A percentile compares a stretch with the other conserved stretches of the same genome.
phyloP scores from a whole-genome alignment of 2,329 filamentous ascomycete species.

The Talaromyces piceae region DNA sequence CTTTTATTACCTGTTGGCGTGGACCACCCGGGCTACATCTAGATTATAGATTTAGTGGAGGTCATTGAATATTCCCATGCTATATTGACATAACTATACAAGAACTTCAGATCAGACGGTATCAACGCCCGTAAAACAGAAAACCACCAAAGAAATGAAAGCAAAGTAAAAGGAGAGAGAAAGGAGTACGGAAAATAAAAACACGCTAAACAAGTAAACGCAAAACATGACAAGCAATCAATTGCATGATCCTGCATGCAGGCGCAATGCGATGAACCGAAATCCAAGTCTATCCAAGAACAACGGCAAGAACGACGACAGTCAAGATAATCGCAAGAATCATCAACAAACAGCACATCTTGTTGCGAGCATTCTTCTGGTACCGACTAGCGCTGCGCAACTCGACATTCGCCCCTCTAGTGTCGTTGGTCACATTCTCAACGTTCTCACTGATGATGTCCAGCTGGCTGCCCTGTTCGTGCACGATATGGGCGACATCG shows the following conservation, averaged over 20 bases:
- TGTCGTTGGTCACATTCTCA: conserved; percentile 71
- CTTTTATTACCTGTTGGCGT: too few relatives aligned
- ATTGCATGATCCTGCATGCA: neutral
- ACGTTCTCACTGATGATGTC: conserved; percentile 86
- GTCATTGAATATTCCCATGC: too few relatives aligned
- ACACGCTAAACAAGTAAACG: neutral
- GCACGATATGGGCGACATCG: conserved; percentile 95
- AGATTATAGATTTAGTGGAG: too few relatives aligned
- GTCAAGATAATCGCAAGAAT: conserved; percentile 83
- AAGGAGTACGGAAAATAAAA: neutral
- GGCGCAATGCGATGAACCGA: neutral
- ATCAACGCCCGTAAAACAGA: neutral
- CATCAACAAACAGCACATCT: conserved; percentile 84
- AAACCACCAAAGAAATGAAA: neutral
- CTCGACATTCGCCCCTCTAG: conserved; percentile 76
- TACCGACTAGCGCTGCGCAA: conserved; percentile 78
- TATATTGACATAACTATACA: too few relatives aligned
- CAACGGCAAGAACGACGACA: conserved; percentile 80
- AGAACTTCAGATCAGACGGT: too few relatives aligned
- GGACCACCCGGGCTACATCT: too few relatives aligned
- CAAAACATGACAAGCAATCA: neutral
- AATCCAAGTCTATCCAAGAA: conserved; percentile 52
- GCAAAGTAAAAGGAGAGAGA: neutral
- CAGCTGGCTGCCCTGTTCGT: conserved; percentile 83
- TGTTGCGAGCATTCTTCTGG: conserved; percentile 91